Percentiles rank a stretch among this genome's conserved stretches.
Evolutionary conservation across 305 asterid species (phyloP).

Genomic region (Striga hermonthica): DNA sequence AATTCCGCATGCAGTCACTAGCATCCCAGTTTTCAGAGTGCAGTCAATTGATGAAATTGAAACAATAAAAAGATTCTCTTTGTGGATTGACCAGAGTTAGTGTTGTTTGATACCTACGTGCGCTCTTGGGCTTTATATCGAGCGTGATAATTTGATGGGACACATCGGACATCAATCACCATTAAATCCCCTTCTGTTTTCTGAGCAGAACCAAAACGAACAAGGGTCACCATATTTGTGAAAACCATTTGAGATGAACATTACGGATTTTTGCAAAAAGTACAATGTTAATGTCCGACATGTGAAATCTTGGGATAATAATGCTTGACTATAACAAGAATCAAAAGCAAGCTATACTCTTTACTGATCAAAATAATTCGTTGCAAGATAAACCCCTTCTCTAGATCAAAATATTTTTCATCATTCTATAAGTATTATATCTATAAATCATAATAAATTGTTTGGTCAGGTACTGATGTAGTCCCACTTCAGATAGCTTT

Average conservation of each 20-base stretch:
- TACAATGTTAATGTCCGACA: no score
- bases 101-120: slow-evolving; percentile 67
- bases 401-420: not conserved
- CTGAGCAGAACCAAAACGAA: slow-evolving; percentile 46
- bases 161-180: slow-evolving; percentile 71
- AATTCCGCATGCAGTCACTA: slow-evolving; percentile 16
- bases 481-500: no score
- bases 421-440: not conserved
- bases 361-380: slow-evolving; percentile 1
- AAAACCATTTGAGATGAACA: not conserved
- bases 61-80: no score
- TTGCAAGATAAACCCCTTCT: slow-evolving; percentile 6
- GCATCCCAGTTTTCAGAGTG: slow-evolving; percentile 23
- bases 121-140: slow-evolving; percentile 90
- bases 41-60: slow-evolving; percentile 6
- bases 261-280: slow-evolving; percentile 6
- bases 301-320: slow-evolving; percentile 4
- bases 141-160: slow-evolving; percentile 85
- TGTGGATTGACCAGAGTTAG: no score
- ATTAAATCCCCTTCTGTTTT: slow-evolving; percentile 69
- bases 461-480: no score
- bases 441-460: no score
- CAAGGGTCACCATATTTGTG: slow-evolving; percentile 27
- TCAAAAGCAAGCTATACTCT: slow-evolving; percentile 12
- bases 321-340: slow-evolving; percentile 10